These are phyloP conservation scores for Vaccinium myrtillus DNA, from an alignment of 148 eudicot species.

Conservation along the genomic window DNA sequence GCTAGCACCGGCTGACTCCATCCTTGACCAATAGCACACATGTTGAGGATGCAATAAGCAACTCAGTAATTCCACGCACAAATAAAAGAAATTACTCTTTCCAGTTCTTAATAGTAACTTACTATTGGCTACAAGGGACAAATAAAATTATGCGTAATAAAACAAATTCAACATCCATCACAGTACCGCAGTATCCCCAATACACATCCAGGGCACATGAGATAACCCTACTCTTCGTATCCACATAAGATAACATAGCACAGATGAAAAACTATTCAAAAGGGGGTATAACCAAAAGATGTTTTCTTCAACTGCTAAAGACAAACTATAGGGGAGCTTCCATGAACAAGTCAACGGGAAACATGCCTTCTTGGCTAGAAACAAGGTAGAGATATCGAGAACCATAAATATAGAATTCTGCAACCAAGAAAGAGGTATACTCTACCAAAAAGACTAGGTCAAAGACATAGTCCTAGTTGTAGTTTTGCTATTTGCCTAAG, in stretches of 20 bases:
- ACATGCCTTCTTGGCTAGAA: not conserved
- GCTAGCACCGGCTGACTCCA: no score
- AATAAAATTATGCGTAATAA: no score
- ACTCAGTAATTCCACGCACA: not conserved
- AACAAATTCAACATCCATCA: not conserved
- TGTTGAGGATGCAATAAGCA: not conserved
- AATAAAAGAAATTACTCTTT: not conserved
- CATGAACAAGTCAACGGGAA: not conserved
- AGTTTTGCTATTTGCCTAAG: not conserved
- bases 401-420: constrained; percentile 12
- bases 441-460: not conserved
- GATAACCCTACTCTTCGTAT: not conserved
- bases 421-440: constrained; percentile 13
- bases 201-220: no score
- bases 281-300: not conserved
- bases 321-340: not conserved
- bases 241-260: not conserved
- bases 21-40: no score
- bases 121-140: not conserved
- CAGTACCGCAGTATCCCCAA: no score
- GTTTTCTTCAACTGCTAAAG: not conserved
- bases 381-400: not conserved
- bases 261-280: not conserved
- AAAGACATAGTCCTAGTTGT: not conserved
- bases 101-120: not conserved